A percentile compares a stretch with the other conserved stretches of the same genome.
phyloP scores from a whole-genome alignment of 2,329 filamentous ascomycete genomes.

The Hypoxylon sp. region DNA sequence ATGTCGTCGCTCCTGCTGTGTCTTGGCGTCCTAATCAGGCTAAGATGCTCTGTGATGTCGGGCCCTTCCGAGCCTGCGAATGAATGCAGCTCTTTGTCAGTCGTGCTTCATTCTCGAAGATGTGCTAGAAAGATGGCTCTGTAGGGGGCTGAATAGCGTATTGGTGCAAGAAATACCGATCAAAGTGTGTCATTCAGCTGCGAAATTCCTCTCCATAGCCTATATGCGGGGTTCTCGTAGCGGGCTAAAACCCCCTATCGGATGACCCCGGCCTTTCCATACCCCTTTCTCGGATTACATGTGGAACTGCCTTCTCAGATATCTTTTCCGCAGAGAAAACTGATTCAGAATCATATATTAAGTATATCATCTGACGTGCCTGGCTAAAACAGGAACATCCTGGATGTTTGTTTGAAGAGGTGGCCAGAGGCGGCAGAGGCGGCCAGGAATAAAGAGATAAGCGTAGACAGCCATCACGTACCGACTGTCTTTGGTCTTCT shows the following conservation, averaged over 20 bases:
- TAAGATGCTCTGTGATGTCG: not conserved
- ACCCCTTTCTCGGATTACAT: not conserved
- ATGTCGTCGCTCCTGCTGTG: not conserved
- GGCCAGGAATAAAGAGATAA: conserved; percentile 17
- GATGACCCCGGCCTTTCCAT: conserved; percentile 15
- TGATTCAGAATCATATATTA: not conserved
- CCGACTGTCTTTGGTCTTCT: conserved; percentile 14
- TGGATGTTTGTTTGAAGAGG: not conserved
- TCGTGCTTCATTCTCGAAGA: not conserved
- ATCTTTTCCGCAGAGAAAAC: not conserved
- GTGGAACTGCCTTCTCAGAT: conserved; percentile 2
- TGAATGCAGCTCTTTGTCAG: not conserved
- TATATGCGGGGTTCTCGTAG: conserved; percentile 15
- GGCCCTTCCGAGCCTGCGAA: not conserved
- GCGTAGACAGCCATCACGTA: conserved; percentile 30
- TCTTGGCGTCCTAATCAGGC: not conserved
- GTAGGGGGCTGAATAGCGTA: not conserved
- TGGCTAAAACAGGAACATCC: not conserved
- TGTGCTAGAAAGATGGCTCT: too few relatives aligned
- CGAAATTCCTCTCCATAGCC: not conserved
- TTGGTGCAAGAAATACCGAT: not conserved
- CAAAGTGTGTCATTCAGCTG: not conserved
- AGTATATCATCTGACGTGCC: not conserved
- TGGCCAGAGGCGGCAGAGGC: too few relatives aligned
- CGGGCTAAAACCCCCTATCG: conserved; percentile 5